These are phyloP conservation scores for Solanum pimpinellifolium DNA, from an alignment of 257 asterid genomes.

Conservation along the genomic window DNA sequence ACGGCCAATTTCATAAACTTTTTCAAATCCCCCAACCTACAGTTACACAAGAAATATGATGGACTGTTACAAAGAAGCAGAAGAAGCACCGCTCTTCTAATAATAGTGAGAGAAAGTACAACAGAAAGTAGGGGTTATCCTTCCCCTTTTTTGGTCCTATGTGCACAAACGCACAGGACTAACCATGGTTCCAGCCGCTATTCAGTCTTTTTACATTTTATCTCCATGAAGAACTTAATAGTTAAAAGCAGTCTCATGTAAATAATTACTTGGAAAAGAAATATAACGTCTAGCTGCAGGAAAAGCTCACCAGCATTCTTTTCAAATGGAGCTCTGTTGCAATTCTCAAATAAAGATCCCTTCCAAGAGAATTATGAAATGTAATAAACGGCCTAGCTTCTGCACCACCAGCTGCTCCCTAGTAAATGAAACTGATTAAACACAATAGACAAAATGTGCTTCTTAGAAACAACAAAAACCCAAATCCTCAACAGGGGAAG, in stretches of 20 bases:
- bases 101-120: neutral
- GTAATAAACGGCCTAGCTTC: conserved; percentile 99
- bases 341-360: conserved; percentile 90
- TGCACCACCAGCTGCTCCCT: conserved; percentile 99
- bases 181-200: neutral
- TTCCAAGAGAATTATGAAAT: conserved; percentile 93
- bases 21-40: conserved; percentile 97
- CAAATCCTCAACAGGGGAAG: neutral
- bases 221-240: neutral
- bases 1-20: conserved; percentile 92
- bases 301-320: conserved; percentile 84
- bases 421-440: conserved; percentile 21
- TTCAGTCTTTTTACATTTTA: neutral
- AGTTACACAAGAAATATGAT: neutral
- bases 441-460: neutral
- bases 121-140: neutral
- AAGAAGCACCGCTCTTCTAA: neutral
- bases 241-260: neutral
- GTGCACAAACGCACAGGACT: neutral
- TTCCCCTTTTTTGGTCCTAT: neutral
- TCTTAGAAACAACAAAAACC: neutral
- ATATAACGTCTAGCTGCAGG: neutral
- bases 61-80: neutral
- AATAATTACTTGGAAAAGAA: neutral
- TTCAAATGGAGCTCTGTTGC: conserved; percentile 98